A percentile compares a stretch with the other conserved stretches of the same genome.
phyloP scores from a whole-genome alignment of 805 yeast species.

The Scheffersomyces amazonensis region DNA sequence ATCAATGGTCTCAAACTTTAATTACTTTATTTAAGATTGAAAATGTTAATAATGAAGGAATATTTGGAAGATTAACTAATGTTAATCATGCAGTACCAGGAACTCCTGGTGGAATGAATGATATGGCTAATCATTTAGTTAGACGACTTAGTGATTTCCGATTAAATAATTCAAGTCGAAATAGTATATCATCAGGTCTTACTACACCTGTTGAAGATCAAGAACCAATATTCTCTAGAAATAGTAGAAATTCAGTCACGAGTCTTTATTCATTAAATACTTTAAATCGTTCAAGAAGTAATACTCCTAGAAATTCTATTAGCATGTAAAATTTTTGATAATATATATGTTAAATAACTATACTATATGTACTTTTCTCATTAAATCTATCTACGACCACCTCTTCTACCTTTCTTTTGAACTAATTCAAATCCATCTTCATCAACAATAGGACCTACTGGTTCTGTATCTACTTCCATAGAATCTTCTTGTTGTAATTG shows the following conservation, averaged over 20 bases:
- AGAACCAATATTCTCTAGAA: constrained; percentile 14
- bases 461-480: constrained; percentile 31
- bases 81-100: constrained; percentile 15
- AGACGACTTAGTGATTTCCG: constrained; percentile 47
- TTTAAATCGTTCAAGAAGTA: constrained; percentile 32
- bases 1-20: constrained; percentile 52
- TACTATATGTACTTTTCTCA: not conserved
- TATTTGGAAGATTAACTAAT: constrained; percentile 13
- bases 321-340: not conserved
- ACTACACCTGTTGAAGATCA: constrained; percentile 30
- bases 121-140: constrained; percentile 47
- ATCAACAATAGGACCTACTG: constrained; percentile 67
- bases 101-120: constrained; percentile 42
- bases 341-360: not conserved
- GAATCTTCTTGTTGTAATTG: constrained; percentile 19
- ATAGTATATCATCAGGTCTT: constrained; percentile 21
- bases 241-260: constrained; percentile 22
- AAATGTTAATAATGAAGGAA: constrained; percentile 14
- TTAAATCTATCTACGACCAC: constrained; percentile 13
- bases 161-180: constrained; percentile 21
- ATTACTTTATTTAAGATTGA: constrained; percentile 49
- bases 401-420: constrained; percentile 58
- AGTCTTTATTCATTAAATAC: constrained; percentile 40
- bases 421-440: constrained; percentile 95
- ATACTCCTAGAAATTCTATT: constrained; percentile 14